These are phyloP conservation scores for Tulasnella sp. DNA, from an alignment of 768 basidiomycete genomes.

Conservation along the genomic window DNA sequence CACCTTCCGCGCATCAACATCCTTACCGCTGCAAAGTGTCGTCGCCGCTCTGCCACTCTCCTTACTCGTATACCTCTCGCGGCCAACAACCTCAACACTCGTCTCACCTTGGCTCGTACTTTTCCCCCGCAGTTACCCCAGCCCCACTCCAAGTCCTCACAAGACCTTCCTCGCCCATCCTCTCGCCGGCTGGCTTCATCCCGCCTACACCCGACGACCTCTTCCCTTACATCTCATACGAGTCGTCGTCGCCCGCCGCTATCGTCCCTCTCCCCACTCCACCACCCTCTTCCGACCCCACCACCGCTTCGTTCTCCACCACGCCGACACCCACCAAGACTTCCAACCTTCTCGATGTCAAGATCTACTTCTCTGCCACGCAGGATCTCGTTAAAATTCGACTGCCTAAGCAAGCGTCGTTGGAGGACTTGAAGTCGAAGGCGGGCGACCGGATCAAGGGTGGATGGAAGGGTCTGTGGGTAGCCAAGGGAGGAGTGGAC, in stretches of 20 bases:
- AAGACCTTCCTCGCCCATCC: neutral
- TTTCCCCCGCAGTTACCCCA: neutral
- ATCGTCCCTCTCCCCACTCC: neutral
- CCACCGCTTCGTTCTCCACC: neutral
- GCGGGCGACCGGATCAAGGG: neutral
- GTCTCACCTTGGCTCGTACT: neutral
- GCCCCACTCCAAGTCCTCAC: conserved; percentile 6
- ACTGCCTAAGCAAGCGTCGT: neutral
- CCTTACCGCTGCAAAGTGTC: conserved; percentile 3
- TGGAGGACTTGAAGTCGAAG: neutral
- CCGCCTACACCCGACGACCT: neutral
- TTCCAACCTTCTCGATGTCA: neutral
- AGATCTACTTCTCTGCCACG: neutral
- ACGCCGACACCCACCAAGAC: neutral
- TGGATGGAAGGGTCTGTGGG: neutral
- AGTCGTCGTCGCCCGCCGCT: neutral
- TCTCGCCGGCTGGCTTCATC: neutral
- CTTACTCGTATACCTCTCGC: neutral
- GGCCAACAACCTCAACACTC: neutral
- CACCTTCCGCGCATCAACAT: neutral
- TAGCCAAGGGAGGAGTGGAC: neutral
- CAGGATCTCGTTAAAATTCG: conserved; percentile 2
- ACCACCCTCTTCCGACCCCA: neutral
- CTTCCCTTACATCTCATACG: conserved; percentile 9
- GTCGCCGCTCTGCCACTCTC: neutral